phyloP scores from a whole-genome alignment of 2,329 filamentous ascomycete species.

The Colletotrichum tropicale region DNA sequence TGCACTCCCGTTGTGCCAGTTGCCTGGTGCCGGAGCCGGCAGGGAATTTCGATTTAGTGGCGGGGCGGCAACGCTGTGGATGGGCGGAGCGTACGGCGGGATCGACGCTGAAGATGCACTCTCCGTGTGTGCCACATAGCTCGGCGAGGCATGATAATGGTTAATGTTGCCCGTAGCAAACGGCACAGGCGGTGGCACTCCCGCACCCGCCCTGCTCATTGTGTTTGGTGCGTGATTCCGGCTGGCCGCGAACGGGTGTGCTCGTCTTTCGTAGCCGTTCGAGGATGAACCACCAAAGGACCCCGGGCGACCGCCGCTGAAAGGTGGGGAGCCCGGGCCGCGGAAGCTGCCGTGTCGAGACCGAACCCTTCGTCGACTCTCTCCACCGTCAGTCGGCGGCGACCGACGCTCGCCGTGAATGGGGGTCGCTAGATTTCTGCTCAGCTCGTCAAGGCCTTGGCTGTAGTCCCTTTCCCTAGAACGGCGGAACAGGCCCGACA shows the following conservation, averaged over 20 bases:
- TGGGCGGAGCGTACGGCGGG: neutral
- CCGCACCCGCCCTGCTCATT: neutral
- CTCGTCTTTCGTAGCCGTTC: neutral
- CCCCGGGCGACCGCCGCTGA: neutral
- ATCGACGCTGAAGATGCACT: neutral
- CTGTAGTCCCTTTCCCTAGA: neutral
- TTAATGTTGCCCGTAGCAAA: neutral
- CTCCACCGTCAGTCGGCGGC: slow-evolving; percentile 12
- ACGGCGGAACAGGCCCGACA: neutral
- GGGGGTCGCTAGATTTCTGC: neutral
- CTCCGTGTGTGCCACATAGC: neutral
- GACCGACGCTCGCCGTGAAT: slow-evolving; percentile 14
- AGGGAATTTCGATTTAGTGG: slow-evolving; percentile 8
- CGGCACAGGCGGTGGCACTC: neutral
- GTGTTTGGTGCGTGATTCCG: neutral
- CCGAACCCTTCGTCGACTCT: slow-evolving; percentile 12
- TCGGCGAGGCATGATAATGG: neutral
- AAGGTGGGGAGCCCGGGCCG: slow-evolving; percentile 13
- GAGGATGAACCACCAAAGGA: neutral
- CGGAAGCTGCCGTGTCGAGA: slow-evolving; percentile 7
- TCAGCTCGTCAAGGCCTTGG: neutral
- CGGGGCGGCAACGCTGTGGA: neutral
- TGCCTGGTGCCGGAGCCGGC: neutral
- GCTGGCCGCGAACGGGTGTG: neutral
- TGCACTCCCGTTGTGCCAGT: neutral